Base-by-base conservation (phyloP, 352 stramenopile species). In the Pythium rishiriense region DNA sequence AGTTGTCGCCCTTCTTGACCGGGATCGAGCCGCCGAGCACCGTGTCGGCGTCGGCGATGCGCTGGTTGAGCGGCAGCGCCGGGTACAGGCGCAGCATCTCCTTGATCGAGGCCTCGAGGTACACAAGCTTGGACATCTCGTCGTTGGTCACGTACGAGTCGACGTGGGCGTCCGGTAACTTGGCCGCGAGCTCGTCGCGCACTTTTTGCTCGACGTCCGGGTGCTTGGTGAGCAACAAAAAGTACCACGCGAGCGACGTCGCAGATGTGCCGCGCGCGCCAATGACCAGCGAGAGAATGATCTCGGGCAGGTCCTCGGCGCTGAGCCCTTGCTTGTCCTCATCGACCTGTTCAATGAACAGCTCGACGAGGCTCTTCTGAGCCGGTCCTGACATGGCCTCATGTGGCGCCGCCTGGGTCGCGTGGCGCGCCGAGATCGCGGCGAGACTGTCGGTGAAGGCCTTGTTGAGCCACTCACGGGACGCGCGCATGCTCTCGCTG, bases 221-320 rank as follows among this genome's bases (percentile, higher is more conserved):
- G 64, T 93, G 69, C 12, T 70, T 75, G 39, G 75, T 75, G 5
- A 96, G 66, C 69, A 82, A 73, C 50, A 88, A 78, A 26, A 94
- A 69, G 11, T 86, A 69, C 85, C 85, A 96, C 33, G 68, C 75
- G 24, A 94, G 51, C 26, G 83, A 79, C 59, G 53, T 72, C 9
- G 85, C 80, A 7, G 87, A 94, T 0, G 80, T 94, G 58, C 93
- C 85, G 35, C 83, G 75, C 7, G 85, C 87, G 24, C 78, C 87
- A 24, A 85, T 53, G 26, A 96, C 62, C 45, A 94, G 74, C 8
- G 72, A 70, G 7, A 94, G 69, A 7, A 84, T 75, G 25, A 96
- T 60, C 29, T 93, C 80, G 11, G 80, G 53, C 25, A 95, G 68
- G 55, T 83, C 83, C 47, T 77, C 81, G 22, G 73, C 68, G 19